phyloP scores from a whole-genome alignment of 306 rosid genomes.

The Amphicarpaea edgeworthii region DNA sequence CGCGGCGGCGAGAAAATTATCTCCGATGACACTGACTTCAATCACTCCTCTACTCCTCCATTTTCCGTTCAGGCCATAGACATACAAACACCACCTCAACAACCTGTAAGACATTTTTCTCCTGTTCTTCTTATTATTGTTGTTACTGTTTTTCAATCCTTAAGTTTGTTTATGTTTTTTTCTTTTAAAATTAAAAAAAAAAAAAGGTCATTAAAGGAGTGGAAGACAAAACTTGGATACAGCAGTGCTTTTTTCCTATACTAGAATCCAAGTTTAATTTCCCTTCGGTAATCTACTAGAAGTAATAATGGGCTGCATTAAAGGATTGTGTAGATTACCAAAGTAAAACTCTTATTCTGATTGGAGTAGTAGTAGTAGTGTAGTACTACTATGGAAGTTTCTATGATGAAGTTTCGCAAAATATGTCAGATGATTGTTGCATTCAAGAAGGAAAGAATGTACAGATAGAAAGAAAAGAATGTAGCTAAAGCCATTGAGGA shows the following conservation, averaged over 20 bases:
- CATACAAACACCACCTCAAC: constrained; percentile 38
- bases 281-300: background rate
- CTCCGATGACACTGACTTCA: constrained; percentile 57
- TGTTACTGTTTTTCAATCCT: background rate
- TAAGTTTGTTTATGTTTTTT: background rate
- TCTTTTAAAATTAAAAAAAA: background rate
- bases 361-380: background rate
- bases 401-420: background rate
- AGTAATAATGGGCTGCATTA: background rate
- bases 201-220: background rate
- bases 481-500: constrained; percentile 26
- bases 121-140: background rate
- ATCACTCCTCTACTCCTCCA: constrained; percentile 66
- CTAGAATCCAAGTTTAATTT: background rate
- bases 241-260: background rate
- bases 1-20: constrained; percentile 49
- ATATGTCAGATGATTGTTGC: constrained; percentile 11
- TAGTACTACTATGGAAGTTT: constrained; percentile 5
- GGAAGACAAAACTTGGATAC: background rate
- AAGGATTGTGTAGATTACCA: background rate
- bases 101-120: constrained; percentile 50
- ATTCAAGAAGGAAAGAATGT: constrained; percentile 29
- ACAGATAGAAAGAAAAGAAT: constrained; percentile 3
- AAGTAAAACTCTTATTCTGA: background rate
- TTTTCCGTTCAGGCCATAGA: constrained; percentile 49